These are phyloP conservation scores for Bombardia bombarda DNA, from an alignment of 495 filamentous ascomycete species.

Conservation along the genomic window DNA sequence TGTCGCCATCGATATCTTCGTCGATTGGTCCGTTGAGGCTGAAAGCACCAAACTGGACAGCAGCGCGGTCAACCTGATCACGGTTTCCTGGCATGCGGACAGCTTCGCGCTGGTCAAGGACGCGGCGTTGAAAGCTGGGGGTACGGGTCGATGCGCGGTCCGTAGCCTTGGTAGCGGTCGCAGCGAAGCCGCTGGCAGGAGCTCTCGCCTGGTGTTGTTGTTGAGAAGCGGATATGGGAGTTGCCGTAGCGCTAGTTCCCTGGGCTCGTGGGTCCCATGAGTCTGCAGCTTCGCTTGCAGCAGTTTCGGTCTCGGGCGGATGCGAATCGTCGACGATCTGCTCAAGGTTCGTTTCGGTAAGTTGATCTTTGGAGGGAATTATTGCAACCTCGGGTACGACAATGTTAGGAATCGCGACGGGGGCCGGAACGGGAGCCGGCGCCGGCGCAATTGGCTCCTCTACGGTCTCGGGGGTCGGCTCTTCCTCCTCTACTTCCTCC, in stretches of 20 bases:
- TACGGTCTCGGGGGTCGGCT: conserved; percentile 22
- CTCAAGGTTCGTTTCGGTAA: conserved; percentile 88
- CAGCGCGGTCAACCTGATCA: conserved; percentile 73
- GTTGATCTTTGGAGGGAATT: conserved; percentile 66
- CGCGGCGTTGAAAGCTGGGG: conserved; percentile 69
- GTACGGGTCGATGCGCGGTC: conserved; percentile 48
- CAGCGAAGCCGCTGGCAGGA: conserved; percentile 58
- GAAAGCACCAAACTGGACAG: conserved; percentile 97
- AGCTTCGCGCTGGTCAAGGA: conserved; percentile 91
- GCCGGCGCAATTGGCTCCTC: conserved; percentile 19
- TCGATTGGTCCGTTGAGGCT: conserved; percentile 70
- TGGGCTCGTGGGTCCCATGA: conserved; percentile 61
- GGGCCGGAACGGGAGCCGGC: no score
- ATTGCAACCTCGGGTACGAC: conserved; percentile 46
- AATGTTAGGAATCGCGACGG: conserved; percentile 22
- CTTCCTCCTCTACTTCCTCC: conserved; percentile 23
- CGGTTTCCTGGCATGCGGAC: conserved; percentile 99
- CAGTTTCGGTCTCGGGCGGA: conserved; percentile 69
- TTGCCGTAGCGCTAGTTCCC: conserved; percentile 37
- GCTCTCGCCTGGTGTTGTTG: conserved; percentile 49
- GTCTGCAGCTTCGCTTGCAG: conserved; percentile 84
- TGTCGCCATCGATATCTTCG: conserved; percentile 84
- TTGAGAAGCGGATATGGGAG: conserved; percentile 47
- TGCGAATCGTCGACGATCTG: conserved; percentile 73
- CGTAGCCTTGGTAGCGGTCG: conserved; percentile 71